Percentiles rank a stretch among this genome's conserved stretches.
Evolutionary conservation across 148 eudicot genomes (phyloP).

Genomic region (Camellia lanceoleosa): DNA sequence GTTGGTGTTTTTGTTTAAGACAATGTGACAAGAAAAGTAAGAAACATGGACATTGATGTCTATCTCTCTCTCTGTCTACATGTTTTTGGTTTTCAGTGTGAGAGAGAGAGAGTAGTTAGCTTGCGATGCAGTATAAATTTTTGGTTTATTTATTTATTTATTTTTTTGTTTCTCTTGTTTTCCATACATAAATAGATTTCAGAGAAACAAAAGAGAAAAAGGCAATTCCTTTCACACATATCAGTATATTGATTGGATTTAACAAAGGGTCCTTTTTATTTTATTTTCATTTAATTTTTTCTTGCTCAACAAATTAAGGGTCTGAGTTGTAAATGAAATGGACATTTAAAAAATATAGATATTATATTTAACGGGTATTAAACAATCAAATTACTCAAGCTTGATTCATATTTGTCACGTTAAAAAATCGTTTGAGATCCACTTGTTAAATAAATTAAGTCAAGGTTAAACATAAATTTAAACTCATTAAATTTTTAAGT

Average conservation of each 20-base stretch:
- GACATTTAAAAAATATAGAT: too few species aligned
- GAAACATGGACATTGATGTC: conserved; percentile 6
- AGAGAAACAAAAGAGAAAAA: not conserved
- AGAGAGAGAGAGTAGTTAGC: not conserved
- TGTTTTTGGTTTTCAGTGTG: conserved; percentile 4
- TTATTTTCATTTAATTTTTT: too few species aligned
- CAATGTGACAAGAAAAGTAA: conserved; percentile 25
- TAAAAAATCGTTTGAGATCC: too few species aligned
- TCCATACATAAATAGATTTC: not conserved
- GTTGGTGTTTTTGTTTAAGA: conserved; percentile 23
- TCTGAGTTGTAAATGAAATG: too few species aligned
- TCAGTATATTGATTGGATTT: not conserved
- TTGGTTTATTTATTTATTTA: not conserved
- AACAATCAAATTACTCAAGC: too few species aligned
- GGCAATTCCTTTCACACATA: not conserved
- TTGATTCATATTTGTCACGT: too few species aligned
- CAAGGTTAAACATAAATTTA: too few species aligned
- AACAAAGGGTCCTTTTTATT: too few species aligned
- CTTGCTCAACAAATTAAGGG: too few species aligned
- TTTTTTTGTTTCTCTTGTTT: not conserved
- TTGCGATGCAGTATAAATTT: not conserved
- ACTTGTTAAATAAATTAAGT: too few species aligned
- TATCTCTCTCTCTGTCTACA: conserved; percentile 2
- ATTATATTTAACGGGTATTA: too few species aligned
- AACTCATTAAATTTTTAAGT: too few species aligned